Conservation (phyloP, 1,284 basidiomycete species). For the Rhodofomes roseus region DNA sequence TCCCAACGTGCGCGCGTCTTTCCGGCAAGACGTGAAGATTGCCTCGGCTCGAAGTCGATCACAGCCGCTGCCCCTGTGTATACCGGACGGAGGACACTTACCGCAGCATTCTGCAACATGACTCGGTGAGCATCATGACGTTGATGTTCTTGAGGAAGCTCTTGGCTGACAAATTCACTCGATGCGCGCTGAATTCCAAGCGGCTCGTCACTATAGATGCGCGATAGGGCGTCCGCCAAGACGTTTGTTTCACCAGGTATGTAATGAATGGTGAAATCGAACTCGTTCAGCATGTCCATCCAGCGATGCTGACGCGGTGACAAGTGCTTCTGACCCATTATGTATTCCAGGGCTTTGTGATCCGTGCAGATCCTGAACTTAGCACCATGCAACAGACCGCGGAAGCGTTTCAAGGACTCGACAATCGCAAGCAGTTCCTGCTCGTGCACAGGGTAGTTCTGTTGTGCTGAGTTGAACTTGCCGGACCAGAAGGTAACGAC, state of each 20-base stretch:
- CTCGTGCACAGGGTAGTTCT: constrained; percentile 14
- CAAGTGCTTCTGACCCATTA: constrained; percentile 19
- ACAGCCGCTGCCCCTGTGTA: too few species aligned
- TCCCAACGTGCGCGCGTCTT: too few species aligned
- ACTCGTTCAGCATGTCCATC: constrained; percentile 21
- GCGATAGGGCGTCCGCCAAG: constrained; percentile 28
- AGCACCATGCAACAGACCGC: constrained; percentile 17
- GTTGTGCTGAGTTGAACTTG: constrained; percentile 28
- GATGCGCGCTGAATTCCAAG: constrained; percentile 18
- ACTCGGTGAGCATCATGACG: too few species aligned
- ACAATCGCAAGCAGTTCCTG: constrained; percentile 27
- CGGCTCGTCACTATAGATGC: constrained; percentile 29
- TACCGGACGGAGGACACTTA: too few species aligned
- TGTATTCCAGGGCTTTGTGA: constrained; percentile 21
- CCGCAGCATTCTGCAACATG: too few species aligned
- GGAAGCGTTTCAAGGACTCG: constrained; percentile 24
- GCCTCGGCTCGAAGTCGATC: too few species aligned
- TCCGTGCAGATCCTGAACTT: constrained; percentile 21
- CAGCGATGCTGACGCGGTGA: constrained; percentile 20
- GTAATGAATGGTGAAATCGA: constrained; percentile 23
- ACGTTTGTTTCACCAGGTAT: constrained; percentile 12
- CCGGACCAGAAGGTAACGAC: constrained; percentile 23
- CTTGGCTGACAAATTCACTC: constrained; percentile 19
- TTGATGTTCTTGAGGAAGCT: not conserved
- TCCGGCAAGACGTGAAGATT: too few species aligned